A percentile compares a stretch with the other conserved stretches of the same genome.
Evolutionary conservation across 1,139 yeast species (phyloP).

Genomic region (Suhomyces wounanorum): DNA sequence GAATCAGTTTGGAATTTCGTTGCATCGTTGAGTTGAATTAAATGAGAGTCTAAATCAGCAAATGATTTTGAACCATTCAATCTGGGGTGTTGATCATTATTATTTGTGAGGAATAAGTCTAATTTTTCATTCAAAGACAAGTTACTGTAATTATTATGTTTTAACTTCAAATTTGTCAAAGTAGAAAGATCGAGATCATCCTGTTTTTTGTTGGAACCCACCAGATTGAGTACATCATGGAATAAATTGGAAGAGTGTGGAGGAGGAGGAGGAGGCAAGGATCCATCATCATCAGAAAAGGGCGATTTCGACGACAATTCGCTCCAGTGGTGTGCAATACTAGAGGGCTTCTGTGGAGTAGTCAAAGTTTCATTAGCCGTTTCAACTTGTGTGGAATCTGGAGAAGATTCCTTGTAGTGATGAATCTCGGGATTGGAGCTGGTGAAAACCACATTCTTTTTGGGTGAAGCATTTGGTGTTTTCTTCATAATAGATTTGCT

Average conservation of each 20-base stretch:
- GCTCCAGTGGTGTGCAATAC: conserved; percentile 30
- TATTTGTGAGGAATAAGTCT: conserved; percentile 33
- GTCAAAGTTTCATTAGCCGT: not conserved
- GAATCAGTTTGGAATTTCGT: conserved; percentile 30
- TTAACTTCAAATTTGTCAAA: conserved; percentile 26
- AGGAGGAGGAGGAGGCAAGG: conserved; percentile 37
- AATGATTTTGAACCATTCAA: conserved; percentile 14
- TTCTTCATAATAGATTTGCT: conserved; percentile 46
- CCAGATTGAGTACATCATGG: conserved; percentile 17
- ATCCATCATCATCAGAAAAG: conserved; percentile 26
- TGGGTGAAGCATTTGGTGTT: conserved; percentile 35
- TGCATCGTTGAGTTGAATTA: conserved; percentile 34
- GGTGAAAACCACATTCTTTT: conserved; percentile 43
- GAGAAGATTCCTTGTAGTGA: conserved; percentile 26
- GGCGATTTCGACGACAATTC: conserved; percentile 15
- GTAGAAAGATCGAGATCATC: conserved; percentile 24
- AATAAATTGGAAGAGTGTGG: conserved; percentile 27
- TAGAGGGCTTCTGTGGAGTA: conserved; percentile 4
- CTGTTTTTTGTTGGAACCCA: conserved; percentile 7
- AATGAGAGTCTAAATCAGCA: conserved; percentile 40
- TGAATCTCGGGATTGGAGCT: conserved; percentile 38
- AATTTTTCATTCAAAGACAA: conserved; percentile 43
- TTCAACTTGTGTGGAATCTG: conserved; percentile 17
- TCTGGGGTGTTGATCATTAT: conserved; percentile 12
- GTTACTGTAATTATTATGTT: conserved; percentile 28